Percentiles rank a stretch among this genome's conserved stretches.
Evolutionary conservation across 2,329 filamentous ascomycete species (phyloP).

Genomic region (Xylariaceae sp.): DNA sequence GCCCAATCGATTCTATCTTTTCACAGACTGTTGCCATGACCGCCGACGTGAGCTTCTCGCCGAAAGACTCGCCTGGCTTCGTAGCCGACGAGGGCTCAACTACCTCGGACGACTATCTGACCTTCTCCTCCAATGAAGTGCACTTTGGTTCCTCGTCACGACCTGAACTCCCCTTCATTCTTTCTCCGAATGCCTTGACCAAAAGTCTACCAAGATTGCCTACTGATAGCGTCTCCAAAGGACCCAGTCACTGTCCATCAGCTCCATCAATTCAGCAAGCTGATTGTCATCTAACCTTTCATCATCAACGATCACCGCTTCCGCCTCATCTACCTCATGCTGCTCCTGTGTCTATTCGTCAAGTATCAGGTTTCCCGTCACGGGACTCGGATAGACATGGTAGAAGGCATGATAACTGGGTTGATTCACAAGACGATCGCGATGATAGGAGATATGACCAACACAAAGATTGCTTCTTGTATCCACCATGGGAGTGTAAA

Average conservation of each 20-base stretch:
- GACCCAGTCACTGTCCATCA: not conserved
- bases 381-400: not conserved
- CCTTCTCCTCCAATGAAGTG: constrained; percentile 21
- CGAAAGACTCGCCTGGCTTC: constrained; percentile 7
- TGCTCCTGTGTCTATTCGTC: not conserved
- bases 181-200: constrained; percentile 23
- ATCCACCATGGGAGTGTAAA: constrained; percentile 10
- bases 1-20: constrained; percentile 8
- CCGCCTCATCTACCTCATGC: constrained; percentile 3
- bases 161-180: constrained; percentile 24
- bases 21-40: constrained; percentile 10
- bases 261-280: not conserved
- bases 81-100: constrained; percentile 2
- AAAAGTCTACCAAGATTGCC: constrained; percentile 23
- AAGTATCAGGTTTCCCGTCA: not conserved
- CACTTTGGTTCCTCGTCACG: constrained; percentile 22
- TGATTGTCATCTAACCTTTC: constrained; percentile 13
- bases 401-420: not conserved
- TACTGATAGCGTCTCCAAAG: constrained; percentile 15
- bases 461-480: not conserved
- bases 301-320: constrained; percentile 12
- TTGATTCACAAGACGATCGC: not conserved
- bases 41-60: constrained; percentile 13
- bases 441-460: constrained; percentile 8
- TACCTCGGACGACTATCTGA: constrained; percentile 18